Conservation (phyloP, 345 rosid species). For the Litchi chinensis region DNA sequence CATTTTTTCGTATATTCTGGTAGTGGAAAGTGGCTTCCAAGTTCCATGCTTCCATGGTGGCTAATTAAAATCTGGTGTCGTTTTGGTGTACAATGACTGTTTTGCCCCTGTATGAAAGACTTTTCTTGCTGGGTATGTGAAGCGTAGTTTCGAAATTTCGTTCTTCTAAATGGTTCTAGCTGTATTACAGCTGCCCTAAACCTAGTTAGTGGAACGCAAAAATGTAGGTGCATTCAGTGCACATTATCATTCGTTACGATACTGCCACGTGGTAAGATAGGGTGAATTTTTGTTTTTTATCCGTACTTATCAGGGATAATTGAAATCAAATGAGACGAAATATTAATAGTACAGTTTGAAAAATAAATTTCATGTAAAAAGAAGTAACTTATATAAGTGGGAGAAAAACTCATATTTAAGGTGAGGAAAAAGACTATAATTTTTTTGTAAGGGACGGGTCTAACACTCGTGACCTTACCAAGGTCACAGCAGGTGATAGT, state of each 20-base stretch:
- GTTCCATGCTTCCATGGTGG: background rate
- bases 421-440: too few relatives aligned
- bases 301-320: too few relatives aligned
- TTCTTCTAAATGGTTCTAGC: background rate
- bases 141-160: background rate
- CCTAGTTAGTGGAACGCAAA: background rate
- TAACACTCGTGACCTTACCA: too few relatives aligned
- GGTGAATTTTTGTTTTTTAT: background rate
- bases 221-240: background rate
- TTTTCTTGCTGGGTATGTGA: background rate
- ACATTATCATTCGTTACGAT: background rate
- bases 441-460: too few relatives aligned
- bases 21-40: background rate
- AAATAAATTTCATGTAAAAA: too few relatives aligned
- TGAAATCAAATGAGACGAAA: too few relatives aligned
- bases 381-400: too few relatives aligned
- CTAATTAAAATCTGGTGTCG: background rate
- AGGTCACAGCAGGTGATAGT: too few relatives aligned
- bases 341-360: too few relatives aligned
- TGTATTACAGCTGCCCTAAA: background rate
- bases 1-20: constrained; percentile 9
- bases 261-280: background rate
- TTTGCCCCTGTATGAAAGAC: background rate
- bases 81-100: background rate
- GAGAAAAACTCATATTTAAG: too few relatives aligned